Base-by-base conservation (phyloP, 352 stramenopile genomes). In the Phytophthora litchii region DNA sequence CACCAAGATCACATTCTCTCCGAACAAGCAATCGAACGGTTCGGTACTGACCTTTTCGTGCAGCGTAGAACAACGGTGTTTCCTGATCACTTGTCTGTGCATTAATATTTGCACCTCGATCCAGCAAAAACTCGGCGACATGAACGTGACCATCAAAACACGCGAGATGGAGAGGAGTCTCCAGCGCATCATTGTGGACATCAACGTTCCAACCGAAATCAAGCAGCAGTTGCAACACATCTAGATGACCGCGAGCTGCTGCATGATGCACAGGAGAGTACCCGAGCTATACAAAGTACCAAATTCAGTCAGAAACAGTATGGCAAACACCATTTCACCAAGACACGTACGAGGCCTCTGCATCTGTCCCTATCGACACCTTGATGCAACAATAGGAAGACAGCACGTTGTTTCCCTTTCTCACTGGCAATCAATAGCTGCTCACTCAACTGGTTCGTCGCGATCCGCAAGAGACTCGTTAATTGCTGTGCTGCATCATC, bases 251-350 rank as follows among this genome's bases (percentile, higher is more conserved):
- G 8, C 84, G 64, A 12, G 80, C 74, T 1, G 82, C 80, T 8
- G 81, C 84, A 58, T 93, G 81, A 58, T 93, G 84, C 13, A 91
- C 32, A 16, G 84, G 84, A 9, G 80, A 79, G 49, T 78, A 91
- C 2, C 81, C 84, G 14, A 72, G 59, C 82, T 91, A 16, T 14
- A 27, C 3, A 17, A 51, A 60, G 13, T 23, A 58, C 4, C 23
- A 37, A 27, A 3, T 21, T 36, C 17, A 44, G 19, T 36, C 12
- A 37, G 29, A 34, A 34, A 34, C 6, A 34, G 29, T 34, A 34
- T 12, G 10, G 10, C 6, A 34, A 1, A 10, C 21, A 29, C 12
- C 25, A 32, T 23, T 40, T 31, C 5, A 27, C 5, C 23, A 31
- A 29, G 2, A 38, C 16, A 60, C 72, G 38, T 51, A 92, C 83